These are phyloP conservation scores for Tuber brumale DNA, from an alignment of 495 filamentous ascomycete species.

Conservation along the genomic window DNA sequence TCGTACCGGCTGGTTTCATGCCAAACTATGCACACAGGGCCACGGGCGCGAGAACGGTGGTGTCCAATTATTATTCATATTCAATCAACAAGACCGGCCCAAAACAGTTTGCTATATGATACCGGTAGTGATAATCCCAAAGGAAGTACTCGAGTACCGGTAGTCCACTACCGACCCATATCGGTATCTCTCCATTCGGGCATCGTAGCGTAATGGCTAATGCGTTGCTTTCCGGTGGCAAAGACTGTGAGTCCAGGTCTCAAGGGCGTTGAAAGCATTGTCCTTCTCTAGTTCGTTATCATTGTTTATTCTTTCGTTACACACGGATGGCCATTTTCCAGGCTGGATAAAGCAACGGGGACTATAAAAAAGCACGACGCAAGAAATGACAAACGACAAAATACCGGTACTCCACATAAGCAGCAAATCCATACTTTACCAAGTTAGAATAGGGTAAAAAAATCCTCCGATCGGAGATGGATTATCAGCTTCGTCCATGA, in stretches of 20 bases:
- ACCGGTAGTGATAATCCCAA: background rate
- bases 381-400: no score
- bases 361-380: no score
- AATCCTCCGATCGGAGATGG: background rate
- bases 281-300: background rate
- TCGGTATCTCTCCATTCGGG: background rate
- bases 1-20: background rate
- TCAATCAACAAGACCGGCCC: background rate
- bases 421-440: background rate
- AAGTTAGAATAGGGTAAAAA: background rate
- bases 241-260: constrained; percentile 26
- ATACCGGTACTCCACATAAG: background rate
- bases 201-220: constrained; percentile 28
- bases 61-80: background rate
- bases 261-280: constrained; percentile 10
- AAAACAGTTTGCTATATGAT: background rate
- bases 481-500: constrained; percentile 38
- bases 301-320: background rate
- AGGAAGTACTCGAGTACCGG: no score
- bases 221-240: constrained; percentile 28
- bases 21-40: background rate
- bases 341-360: background rate
- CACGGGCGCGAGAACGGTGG: background rate
- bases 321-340: background rate
- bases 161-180: background rate